Conservation (phyloP, 75 land plant species). For the Pinus taeda region DNA sequence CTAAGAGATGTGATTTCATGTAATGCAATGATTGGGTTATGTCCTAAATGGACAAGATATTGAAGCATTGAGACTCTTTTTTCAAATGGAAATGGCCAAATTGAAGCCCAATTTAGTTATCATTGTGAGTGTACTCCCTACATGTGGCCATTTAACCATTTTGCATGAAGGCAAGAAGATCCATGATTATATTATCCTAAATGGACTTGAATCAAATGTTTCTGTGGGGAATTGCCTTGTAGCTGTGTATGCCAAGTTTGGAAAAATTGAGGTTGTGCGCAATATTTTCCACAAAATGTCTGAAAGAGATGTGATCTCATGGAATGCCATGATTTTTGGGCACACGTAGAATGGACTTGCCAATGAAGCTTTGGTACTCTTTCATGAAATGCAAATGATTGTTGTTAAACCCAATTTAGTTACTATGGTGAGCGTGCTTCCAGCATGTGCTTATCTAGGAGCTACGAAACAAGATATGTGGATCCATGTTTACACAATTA, state of each 20-base stretch:
- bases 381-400: slow-evolving; percentile 34
- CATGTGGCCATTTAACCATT: no score
- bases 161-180: background rate
- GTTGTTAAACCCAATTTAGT: slow-evolving; percentile 44
- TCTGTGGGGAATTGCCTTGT: no score
- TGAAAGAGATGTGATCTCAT: slow-evolving; percentile 43
- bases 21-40: slow-evolving; percentile 53
- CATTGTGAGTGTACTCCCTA: no score
- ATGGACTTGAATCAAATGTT: no score
- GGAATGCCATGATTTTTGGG: slow-evolving; percentile 66
- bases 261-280: no score
- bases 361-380: slow-evolving; percentile 32
- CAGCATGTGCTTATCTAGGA: slow-evolving; percentile 37
- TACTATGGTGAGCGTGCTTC: slow-evolving; percentile 46
- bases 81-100: background rate
- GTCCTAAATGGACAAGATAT: slow-evolving; percentile 3
- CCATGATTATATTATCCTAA: background rate
- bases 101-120: no score
- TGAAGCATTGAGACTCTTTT: slow-evolving; percentile 17
- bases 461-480: slow-evolving; percentile 31
- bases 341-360: slow-evolving; percentile 35
- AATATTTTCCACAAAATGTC: slow-evolving; percentile 36
- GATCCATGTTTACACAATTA: background rate
- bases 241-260: no score
- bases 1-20: slow-evolving; percentile 42